phyloP scores from a whole-genome alignment of 1,284 basidiomycete species.

The Grifola frondosa region DNA sequence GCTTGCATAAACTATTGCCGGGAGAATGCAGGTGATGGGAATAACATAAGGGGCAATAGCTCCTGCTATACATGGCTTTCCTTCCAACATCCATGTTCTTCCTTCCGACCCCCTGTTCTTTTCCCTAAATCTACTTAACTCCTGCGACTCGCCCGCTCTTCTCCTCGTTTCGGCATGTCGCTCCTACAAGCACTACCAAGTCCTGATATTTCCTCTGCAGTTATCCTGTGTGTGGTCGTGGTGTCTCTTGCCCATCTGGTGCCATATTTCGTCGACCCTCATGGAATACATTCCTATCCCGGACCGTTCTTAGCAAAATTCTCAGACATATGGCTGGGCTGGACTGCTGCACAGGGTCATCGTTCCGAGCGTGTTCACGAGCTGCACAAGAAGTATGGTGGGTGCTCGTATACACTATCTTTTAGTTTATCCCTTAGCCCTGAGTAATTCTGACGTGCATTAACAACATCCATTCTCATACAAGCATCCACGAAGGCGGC shows the following conservation, averaged over 20 bases:
- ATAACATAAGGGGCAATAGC: no score
- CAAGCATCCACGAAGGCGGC: no score
- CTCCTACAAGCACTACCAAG: slow-evolving; percentile 5
- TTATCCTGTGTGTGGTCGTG: slow-evolving; percentile 25
- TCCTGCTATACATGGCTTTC: no score
- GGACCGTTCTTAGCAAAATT: slow-evolving; percentile 79
- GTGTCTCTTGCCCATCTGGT: slow-evolving; percentile 52
- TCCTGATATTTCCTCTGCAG: slow-evolving; percentile 17
- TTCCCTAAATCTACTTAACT: no score
- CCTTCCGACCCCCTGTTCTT: no score
- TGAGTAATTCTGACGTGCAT: neutral
- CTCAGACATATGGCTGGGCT: slow-evolving; percentile 77
- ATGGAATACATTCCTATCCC: slow-evolving; percentile 60
- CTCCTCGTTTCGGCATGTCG: slow-evolving; percentile 10
- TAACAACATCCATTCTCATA: neutral
- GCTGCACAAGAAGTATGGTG: slow-evolving; percentile 78
- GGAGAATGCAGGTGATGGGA: no score
- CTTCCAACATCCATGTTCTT: no score
- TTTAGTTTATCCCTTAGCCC: neutral
- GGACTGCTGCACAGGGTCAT: slow-evolving; percentile 64
- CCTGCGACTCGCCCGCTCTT: neutral
- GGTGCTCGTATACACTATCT: slow-evolving; percentile 14
- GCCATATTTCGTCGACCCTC: slow-evolving; percentile 59
- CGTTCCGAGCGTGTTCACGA: slow-evolving; percentile 77
- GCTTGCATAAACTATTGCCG: no score